Conservation (phyloP, 352 stramenopile genomes). For the Globisporangium nodosum region DNA sequence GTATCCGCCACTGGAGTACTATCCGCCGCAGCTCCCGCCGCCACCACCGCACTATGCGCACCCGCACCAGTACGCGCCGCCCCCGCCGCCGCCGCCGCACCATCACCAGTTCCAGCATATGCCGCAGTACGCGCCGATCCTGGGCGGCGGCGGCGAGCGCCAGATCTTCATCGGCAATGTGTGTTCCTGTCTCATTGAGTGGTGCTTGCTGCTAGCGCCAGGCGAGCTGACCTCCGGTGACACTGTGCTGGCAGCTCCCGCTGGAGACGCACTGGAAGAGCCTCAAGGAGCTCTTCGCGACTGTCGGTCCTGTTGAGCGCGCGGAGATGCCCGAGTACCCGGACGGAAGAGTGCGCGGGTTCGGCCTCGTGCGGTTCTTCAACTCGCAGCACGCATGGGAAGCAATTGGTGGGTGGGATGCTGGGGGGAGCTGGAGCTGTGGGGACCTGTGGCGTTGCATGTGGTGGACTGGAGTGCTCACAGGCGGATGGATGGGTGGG, state of each 20-base stretch:
- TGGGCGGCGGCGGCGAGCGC: conserved; percentile 19
- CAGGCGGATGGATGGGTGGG: conserved; percentile 3
- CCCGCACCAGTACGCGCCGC: conserved; percentile 1
- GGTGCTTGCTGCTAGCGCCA: background rate
- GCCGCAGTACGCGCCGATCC: conserved; percentile 1
- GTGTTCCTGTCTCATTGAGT: background rate
- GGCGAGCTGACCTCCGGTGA: background rate
- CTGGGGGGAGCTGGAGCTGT: background rate
- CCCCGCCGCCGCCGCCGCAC: conserved; percentile 1
- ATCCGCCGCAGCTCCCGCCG: conserved; percentile 4
- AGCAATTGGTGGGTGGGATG: conserved; percentile 50
- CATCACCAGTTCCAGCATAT: conserved; percentile 5
- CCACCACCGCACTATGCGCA: background rate
- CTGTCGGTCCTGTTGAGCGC: conserved; percentile 62
- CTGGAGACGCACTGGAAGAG: conserved; percentile 66
- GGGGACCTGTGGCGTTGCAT: background rate
- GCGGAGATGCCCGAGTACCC: conserved; percentile 48
- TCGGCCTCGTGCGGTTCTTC: conserved; percentile 64
- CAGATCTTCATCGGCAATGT: conserved; percentile 81
- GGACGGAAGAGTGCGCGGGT: conserved; percentile 62
- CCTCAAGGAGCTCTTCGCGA: conserved; percentile 62
- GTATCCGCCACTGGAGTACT: conserved; percentile 3
- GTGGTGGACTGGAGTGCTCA: background rate
- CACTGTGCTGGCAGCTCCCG: conserved; percentile 34
- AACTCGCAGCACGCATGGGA: conserved; percentile 36